Base-by-base conservation (phyloP, 768 basidiomycete genomes). In the Vararia minispora region DNA sequence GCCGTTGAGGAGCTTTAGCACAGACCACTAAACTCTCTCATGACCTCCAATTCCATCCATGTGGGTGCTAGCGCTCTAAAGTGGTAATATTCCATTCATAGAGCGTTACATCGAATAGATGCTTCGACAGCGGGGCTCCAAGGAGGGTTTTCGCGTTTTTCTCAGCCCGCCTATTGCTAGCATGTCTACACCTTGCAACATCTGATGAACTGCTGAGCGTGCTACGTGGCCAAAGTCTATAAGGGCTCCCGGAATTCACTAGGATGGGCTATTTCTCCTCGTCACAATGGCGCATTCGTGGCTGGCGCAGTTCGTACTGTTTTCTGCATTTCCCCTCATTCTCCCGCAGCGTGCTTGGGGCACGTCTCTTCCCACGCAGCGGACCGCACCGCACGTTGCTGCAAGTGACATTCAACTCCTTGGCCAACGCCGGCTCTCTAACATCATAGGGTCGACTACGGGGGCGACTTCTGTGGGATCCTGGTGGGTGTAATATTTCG, bases 371-470 rank as follows among this genome's bases (percentile, higher is more conserved):
- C 28, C 28, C 4, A 13, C 28, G 3, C 28, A 29, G 28, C 16
- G 13, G 13, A 29, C 16, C 13, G 28, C 13, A 13, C 28, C 28
- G 28, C 28, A 16, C n/a, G 35, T 52, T 17, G 14, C 46, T 20
- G 50, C 47, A 2, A 38, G 48, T 35, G 65, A 65, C 25, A 57
- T 70, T 28, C 54, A 55, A 13, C 58, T 43, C 18, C 52, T 67
- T 24, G 57, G 46, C 20, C 37, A 56, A 25, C 61, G 68, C 41
- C 62, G 71, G 18, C 51, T 69, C 4, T 57, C 55, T 26, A 56
- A 58, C 13, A 69, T 72, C 17, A 52, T 72, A 30, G 68, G 60
- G 7, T 53, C 55, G 2, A 51, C 65, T n/a, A 52, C 52, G 10
- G 47, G 52, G 27, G 53, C 61, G 1, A 47, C 39, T n/a, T 47